A percentile compares a stretch with the other conserved stretches of the same genome.
Evolutionary conservation across 345 rosid genomes (phyloP).

Genomic region (Populus pruinosa): DNA sequence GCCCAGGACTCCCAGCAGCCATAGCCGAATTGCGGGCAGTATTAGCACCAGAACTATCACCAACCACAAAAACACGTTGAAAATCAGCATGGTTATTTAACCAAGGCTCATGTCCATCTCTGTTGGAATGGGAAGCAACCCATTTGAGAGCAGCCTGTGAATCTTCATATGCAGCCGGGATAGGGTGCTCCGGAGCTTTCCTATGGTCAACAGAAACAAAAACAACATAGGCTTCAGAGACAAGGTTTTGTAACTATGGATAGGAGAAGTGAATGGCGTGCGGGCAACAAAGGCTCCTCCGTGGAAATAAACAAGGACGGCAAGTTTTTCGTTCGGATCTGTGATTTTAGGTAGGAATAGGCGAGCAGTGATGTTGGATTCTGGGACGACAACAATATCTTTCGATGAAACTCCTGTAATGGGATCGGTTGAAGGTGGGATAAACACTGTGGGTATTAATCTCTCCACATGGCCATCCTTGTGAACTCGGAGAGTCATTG

Average conservation of each 20-base stretch:
- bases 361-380: conserved; percentile 40
- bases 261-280: conserved; percentile 31
- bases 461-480: conserved; percentile 42
- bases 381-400: conserved; percentile 24
- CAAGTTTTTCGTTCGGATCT: conserved; percentile 27
- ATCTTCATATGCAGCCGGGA: conserved; percentile 45
- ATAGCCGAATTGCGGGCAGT: conserved; percentile 15
- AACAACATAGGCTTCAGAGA: conserved; percentile 34
- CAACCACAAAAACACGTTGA: conserved; percentile 6
- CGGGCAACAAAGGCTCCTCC: conserved; percentile 50
- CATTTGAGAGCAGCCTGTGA: conserved; percentile 39
- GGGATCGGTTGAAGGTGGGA: conserved; percentile 36
- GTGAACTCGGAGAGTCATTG: conserved; percentile 17
- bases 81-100: conserved; percentile 18
- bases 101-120: conserved; percentile 23
- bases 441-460: conserved; percentile 30
- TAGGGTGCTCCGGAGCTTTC: conserved; percentile 42
- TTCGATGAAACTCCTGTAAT: conserved; percentile 37
- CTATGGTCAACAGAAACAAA: conserved; percentile 43
- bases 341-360: conserved; percentile 39
- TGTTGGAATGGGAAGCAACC: conserved; percentile 4
- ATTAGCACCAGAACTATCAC: conserved; percentile 18
- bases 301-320: conserved; percentile 51
- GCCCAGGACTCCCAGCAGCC: conserved; percentile 1
- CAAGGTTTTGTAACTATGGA: conserved; percentile 30